phyloP scores from a whole-genome alignment of 345 rosid genomes.

The Acer negundo region DNA sequence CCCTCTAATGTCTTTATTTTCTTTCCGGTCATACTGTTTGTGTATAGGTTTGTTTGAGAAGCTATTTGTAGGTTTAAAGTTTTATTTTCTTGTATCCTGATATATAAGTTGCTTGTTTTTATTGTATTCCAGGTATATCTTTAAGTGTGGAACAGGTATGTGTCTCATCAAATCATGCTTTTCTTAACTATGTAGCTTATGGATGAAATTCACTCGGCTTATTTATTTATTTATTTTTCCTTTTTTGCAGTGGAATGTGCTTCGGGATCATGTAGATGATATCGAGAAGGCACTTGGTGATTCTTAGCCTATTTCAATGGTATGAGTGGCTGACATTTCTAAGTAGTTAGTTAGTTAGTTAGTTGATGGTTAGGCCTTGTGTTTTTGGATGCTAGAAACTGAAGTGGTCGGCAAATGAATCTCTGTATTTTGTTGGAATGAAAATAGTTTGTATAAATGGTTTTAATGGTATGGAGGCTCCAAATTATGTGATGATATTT shows the following conservation, averaged over 20 bases:
- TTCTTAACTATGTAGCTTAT: not conserved
- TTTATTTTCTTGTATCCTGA: not conserved
- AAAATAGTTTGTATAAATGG: not conserved
- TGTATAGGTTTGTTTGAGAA: not conserved
- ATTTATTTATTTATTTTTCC: not conserved
- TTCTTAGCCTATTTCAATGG: constrained; percentile 24
- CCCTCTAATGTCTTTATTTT: not conserved
- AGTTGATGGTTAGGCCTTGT: not conserved
- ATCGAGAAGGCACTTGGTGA: constrained; percentile 69
- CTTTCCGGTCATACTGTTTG: not conserved
- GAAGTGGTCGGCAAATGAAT: not conserved
- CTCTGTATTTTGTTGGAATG: not conserved
- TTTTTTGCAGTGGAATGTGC: constrained; percentile 63
- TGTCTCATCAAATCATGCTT: not conserved
- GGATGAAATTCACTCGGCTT: not conserved
- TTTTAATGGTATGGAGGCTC: not conserved
- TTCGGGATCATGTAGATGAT: constrained; percentile 54
- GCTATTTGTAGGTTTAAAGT: not conserved
- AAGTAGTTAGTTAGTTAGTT: not conserved
- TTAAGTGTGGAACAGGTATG: constrained; percentile 81
- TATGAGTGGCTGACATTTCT: not conserved
- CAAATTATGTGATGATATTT: too few relatives aligned
- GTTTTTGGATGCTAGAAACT: not conserved
- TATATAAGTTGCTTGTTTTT: not conserved
- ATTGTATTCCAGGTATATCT: constrained; percentile 63